Evolutionary conservation across 2,329 filamentous ascomycete genomes (phyloP).

Genomic region (Rutstroemia sp.): DNA sequence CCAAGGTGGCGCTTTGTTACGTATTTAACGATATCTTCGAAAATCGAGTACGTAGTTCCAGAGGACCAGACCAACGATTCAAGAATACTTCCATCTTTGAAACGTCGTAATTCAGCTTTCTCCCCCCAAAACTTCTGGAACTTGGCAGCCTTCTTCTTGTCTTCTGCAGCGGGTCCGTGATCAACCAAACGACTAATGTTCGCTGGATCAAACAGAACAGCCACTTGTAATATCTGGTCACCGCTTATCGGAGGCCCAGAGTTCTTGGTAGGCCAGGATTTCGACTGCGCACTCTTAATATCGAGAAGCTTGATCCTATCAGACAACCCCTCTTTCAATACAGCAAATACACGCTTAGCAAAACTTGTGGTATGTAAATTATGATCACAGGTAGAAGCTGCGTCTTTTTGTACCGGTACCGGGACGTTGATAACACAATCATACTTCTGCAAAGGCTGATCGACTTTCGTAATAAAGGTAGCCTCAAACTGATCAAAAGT

Average conservation of each 20-base stretch:
- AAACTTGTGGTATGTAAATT: slow-evolving; percentile 29
- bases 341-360: slow-evolving; percentile 52
- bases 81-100: slow-evolving; percentile 89
- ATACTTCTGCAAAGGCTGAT: slow-evolving; percentile 47
- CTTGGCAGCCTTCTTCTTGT: slow-evolving; percentile 70
- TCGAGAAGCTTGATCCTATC: slow-evolving; percentile 66
- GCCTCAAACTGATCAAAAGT: slow-evolving; percentile 74
- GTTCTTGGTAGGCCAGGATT: slow-evolving; percentile 42
- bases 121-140: slow-evolving; percentile 95
- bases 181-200: slow-evolving; percentile 74
- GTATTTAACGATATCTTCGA: slow-evolving; percentile 73
- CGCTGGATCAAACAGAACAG: slow-evolving; percentile 63
- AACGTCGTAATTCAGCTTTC: slow-evolving; percentile 84
- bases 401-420: slow-evolving; percentile 1
- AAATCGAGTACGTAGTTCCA: slow-evolving; percentile 52
- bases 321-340: slow-evolving; percentile 64
- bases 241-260: slow-evolving; percentile 28
- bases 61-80: slow-evolving; percentile 86
- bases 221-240: slow-evolving; percentile 46
- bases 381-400: slow-evolving; percentile 21
- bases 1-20: slow-evolving; percentile 64
- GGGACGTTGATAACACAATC: slow-evolving; percentile 38
- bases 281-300: slow-evolving; percentile 37
- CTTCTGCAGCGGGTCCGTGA: slow-evolving; percentile 78
- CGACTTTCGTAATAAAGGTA: slow-evolving; percentile 65